These are phyloP conservation scores for Monascus ruber DNA, from an alignment of 2,329 filamentous ascomycete species.

Conservation along the genomic window DNA sequence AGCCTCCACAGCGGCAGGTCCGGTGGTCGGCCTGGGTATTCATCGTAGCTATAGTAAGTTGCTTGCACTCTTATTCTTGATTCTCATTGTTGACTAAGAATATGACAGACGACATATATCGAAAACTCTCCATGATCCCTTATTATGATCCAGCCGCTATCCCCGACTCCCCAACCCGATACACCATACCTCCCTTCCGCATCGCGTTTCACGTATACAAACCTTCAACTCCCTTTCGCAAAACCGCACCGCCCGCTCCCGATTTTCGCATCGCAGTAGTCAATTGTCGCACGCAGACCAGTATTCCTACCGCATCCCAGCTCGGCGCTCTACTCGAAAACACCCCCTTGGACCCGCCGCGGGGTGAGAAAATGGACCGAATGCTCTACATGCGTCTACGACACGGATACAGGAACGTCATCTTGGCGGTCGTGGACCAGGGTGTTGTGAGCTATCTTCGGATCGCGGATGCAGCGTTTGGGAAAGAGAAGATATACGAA, in stretches of 20 bases:
- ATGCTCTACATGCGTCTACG: slow-evolving; percentile 66
- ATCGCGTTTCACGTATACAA: slow-evolving; percentile 79
- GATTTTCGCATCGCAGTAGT: slow-evolving; percentile 80
- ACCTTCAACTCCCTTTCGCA: slow-evolving; percentile 58
- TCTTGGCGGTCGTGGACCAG: slow-evolving; percentile 80
- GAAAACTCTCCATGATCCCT: slow-evolving; percentile 61
- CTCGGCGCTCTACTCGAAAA: slow-evolving; percentile 60
- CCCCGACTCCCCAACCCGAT: slow-evolving; percentile 8
- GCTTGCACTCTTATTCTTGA: neutral
- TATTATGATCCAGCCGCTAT: slow-evolving; percentile 49
- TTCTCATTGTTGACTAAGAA: slow-evolving; percentile 1
- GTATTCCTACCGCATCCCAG: slow-evolving; percentile 62
- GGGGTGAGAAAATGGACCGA: slow-evolving; percentile 35
- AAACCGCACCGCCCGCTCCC: slow-evolving; percentile 63
- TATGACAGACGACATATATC: slow-evolving; percentile 59
- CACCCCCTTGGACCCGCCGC: slow-evolving; percentile 56
- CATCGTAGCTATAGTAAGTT: slow-evolving; percentile 42
- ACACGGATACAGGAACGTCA: slow-evolving; percentile 70
- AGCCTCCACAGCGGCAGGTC: slow-evolving; percentile 29
- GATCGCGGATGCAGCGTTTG: slow-evolving; percentile 70
- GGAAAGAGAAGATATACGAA: slow-evolving; percentile 59
- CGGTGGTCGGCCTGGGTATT: slow-evolving; percentile 41
- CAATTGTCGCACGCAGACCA: slow-evolving; percentile 56
- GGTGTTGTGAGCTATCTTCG: slow-evolving; percentile 82
- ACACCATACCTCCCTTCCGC: slow-evolving; percentile 47